Base-by-base conservation (phyloP, 202 grass and related monocot genomes). In the Hordeum pubiflorum region DNA sequence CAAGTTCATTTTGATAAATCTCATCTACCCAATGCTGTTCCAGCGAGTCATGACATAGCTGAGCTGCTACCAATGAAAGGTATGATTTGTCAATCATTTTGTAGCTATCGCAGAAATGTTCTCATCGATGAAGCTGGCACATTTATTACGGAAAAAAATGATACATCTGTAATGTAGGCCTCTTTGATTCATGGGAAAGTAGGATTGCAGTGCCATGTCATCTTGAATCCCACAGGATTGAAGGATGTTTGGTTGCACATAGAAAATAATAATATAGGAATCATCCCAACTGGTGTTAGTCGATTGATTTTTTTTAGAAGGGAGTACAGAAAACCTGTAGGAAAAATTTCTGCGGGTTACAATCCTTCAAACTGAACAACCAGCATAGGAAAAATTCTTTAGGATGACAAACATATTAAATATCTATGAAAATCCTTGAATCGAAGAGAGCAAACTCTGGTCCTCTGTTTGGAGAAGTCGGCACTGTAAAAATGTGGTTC, bases 1-100 rank as follows among this genome's bases (percentile, higher is more conserved):
- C 86, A 84, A 82, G 81, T 75, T 15, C 84, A 89, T 68, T 76
- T 88, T 38, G 60, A 74, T 84, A 83, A 77, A 76, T 85, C 58
- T 75, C 74, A 77, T 48, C 24, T 84, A 82, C 79, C 82, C 24
- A 77, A 83, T 85, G 69, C 74, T 36, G 62, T 86, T 72, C 60
- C 95, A 77, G 60, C 79, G 66, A 57, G 55, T 70, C 83, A 89
- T 85, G 74, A 82, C 57, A 83, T 80, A 86, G 69, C 92, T 58
- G 87, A 83, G 77, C 77, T 87, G 70, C 88, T 91, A 26, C 84
- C 78, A 40, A 64, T 85, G 59, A 93, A 93, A 88, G 88, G 84
- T 86, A 84, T 77, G 75, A 24, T 78, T 85, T 77, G 26, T 69
- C 58, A 59, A 78, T 77, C 34, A 73, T 93, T 66, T 77, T 87